Evolutionary conservation across 1,284 basidiomycete species (phyloP), one percentile per base, ranked within the genome.

Genomic region (Vanrija sp.): DNA sequence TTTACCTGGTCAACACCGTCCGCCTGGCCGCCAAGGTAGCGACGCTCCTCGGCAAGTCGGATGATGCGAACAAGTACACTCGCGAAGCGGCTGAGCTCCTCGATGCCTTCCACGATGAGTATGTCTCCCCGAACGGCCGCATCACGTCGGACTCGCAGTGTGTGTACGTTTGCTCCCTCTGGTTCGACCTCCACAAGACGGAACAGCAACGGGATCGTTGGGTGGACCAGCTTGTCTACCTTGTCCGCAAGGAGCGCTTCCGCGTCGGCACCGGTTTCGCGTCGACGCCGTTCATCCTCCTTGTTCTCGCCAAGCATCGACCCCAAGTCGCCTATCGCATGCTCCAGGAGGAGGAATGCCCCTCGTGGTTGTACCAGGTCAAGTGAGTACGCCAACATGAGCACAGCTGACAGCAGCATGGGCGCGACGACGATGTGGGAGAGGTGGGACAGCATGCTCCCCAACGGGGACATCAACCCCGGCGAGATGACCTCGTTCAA

Each of bases 381-480:
- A 19, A 15, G 16, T 19, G 6, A 14, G 14, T 16, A 18, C 12
- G 16, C 38, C 19, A 38, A 35, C 18, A 39, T 14, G 31, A 31
- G 1, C 31, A 14, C 31, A 12, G 31, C 31, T 31, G 12, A 31
- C 12, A 14, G 12, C 31, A 31, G 50, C 5, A 69, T 73, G 66
- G 73, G 71, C 4, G 69, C 73, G 2, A 75, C 73, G 1, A 73
- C 71, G 5, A 70, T 73, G 56, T 73, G 68, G 71, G 69, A 71
- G 55, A 52, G 69, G 31, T 71, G 68, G 68, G 64, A 71, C 53
- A 57, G 52, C 35, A 66, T 71, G 66, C 45, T 67, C 12, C 60
- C 63, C 6, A 61, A 68, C 47, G 68, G 68, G 3, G 47, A 43
- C 1, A 67, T 71, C 53, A 71, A 71, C 49, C 64, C 64, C 0